Conservation (phyloP, 2,329 filamentous ascomycete genomes). For the Ceratocystis destructans region DNA sequence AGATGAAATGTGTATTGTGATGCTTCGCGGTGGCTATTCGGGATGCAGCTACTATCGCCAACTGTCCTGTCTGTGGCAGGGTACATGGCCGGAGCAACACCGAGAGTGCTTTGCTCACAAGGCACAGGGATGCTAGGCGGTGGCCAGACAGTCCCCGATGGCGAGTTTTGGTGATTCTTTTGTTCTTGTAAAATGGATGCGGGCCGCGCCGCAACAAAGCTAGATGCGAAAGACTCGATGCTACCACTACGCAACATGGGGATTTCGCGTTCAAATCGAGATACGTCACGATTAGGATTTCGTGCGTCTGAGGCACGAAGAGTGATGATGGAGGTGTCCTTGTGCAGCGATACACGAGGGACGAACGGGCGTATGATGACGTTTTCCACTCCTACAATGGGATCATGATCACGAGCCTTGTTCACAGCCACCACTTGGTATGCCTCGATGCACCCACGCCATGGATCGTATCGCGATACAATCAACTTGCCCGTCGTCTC, state of each 20-base stretch:
- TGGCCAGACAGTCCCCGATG: conserved; percentile 56
- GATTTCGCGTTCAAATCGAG: conserved; percentile 34
- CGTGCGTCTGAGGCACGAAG: conserved; percentile 31
- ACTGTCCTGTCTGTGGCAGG: not conserved
- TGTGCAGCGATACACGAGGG: conserved; percentile 55
- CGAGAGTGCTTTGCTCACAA: not conserved
- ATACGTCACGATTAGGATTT: conserved; percentile 9
- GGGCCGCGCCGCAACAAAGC: conserved; percentile 52
- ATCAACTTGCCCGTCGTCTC: conserved; percentile 62
- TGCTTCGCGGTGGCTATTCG: not conserved
- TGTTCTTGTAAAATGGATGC: conserved; percentile 25
- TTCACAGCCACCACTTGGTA: conserved; percentile 58
- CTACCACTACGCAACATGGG: conserved; percentile 38
- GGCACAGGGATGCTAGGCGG: conserved; percentile 53
- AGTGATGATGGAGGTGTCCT: conserved; percentile 55
- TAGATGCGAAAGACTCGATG: conserved; percentile 43
- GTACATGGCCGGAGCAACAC: not conserved
- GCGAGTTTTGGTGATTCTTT: conserved; percentile 26
- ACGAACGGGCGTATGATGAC: conserved; percentile 54
- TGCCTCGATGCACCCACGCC: conserved; percentile 63
- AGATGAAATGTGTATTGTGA: conserved; percentile 2
- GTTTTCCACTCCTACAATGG: not conserved
- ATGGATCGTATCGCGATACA: conserved; percentile 60
- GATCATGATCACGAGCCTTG: not conserved
- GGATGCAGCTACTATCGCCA: not conserved